Evolutionary conservation across 2,329 filamentous ascomycete genomes (phyloP).

Genomic region (Rhynchosporium graminicola): DNA sequence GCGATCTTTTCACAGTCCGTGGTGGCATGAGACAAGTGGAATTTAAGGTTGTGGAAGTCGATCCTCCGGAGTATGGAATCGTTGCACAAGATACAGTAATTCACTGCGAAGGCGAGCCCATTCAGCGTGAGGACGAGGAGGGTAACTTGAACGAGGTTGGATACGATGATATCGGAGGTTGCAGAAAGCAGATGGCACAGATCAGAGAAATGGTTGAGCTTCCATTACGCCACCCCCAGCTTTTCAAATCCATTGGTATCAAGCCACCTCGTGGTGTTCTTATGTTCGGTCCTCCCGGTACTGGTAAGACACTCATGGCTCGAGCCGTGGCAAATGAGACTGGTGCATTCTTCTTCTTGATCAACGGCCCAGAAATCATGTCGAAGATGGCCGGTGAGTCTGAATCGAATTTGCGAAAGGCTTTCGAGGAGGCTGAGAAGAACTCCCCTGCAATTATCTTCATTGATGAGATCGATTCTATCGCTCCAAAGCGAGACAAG

Average conservation of each 20-base stretch:
- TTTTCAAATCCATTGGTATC: constrained; percentile 99
- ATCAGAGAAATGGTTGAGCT: constrained; percentile 98
- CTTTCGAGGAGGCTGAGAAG: constrained; percentile 99
- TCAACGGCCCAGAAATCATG: constrained; percentile 99
- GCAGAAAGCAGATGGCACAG: constrained; percentile 99
- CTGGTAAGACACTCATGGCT: constrained; percentile 99
- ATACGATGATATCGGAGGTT: constrained; percentile 98
- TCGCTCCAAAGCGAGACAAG: constrained; percentile 99
- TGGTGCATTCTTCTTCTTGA: constrained; percentile 98
- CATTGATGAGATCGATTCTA: constrained; percentile 99
- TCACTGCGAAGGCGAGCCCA: constrained; percentile 95
- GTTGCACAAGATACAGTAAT: constrained; percentile 99
- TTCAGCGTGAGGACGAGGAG: constrained; percentile 98
- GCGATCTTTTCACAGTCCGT: constrained; percentile 94
- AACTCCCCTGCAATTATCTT: constrained; percentile 99
- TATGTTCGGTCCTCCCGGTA: constrained; percentile 95
- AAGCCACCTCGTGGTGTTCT: constrained; percentile 98
- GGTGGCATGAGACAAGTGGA: constrained; percentile 99
- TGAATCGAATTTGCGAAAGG: constrained; percentile 95
- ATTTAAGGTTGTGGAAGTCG: constrained; percentile 99
- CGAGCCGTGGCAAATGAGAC: constrained; percentile 98
- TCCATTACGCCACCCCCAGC: constrained; percentile 91
- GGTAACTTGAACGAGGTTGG: constrained; percentile 99
- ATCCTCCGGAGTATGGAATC: constrained; percentile 97
- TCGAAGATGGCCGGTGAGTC: constrained; percentile 99